A percentile compares a stretch with the other conserved stretches of the same genome.
Conservation (phyloP, 805 yeast species). For the Pichia rugopelliculosa region DNA sequence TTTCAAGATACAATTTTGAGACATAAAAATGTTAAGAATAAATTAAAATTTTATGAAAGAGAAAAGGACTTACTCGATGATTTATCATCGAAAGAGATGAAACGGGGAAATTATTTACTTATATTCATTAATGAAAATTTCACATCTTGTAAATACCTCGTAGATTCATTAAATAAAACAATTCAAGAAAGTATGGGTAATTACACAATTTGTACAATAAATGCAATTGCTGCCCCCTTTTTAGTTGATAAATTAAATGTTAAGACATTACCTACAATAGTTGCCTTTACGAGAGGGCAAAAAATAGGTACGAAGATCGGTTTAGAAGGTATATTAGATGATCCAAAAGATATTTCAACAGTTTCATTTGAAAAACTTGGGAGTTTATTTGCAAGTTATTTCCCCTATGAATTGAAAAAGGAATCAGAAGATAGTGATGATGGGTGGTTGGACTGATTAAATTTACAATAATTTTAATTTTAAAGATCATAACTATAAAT, state of each 20-base stretch:
- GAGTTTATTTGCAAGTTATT: not conserved
- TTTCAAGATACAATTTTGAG: slow-evolving; percentile 29
- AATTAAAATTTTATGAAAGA: not conserved
- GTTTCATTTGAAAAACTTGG: not conserved
- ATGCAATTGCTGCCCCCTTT: slow-evolving; percentile 64
- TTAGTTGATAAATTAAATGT: slow-evolving; percentile 55
- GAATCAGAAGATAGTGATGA: not conserved
- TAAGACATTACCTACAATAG: slow-evolving; percentile 64
- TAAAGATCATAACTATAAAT: no score
- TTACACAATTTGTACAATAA: not conserved
- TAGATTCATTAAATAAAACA: slow-evolving; percentile 29
- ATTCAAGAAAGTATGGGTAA: not conserved
- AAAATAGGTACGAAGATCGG: slow-evolving; percentile 62
- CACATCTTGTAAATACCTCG: slow-evolving; percentile 53
- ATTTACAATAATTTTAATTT: not conserved
- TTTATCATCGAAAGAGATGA: not conserved
- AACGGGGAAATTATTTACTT: slow-evolving; percentile 31
- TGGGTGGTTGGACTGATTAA: not conserved
- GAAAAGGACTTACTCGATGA: not conserved
- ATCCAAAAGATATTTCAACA: not conserved
- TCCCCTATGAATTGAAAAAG: not conserved
- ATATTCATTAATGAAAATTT: slow-evolving; percentile 62
- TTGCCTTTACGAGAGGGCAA: slow-evolving; percentile 51
- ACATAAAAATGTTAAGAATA: slow-evolving; percentile 31
- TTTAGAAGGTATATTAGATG: slow-evolving; percentile 45